phyloP scores from a whole-genome alignment of 441 rosid genomes.

The Euphorbia schlechtendalii region DNA sequence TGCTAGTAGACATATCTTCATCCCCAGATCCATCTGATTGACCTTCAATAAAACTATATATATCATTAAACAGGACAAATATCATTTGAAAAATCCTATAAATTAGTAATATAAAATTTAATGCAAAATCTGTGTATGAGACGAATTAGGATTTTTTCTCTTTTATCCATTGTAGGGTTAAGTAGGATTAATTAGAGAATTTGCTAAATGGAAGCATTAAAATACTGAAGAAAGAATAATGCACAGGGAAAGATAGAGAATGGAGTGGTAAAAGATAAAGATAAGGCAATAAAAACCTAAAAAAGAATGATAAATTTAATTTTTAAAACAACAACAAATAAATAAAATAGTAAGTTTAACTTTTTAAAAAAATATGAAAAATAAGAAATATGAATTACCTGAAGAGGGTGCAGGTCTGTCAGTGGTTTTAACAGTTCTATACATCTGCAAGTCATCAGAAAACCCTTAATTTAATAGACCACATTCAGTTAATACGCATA shows the following conservation, averaged over 20 bases:
- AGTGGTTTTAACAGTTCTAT: slow-evolving; percentile 84
- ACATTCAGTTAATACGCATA: not conserved
- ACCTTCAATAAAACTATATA: slow-evolving; percentile 21
- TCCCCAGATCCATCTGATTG: slow-evolving; percentile 74
- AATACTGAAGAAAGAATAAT: not conserved
- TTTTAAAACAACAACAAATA: not conserved
- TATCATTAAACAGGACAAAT: not conserved
- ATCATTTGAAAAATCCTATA: too few species aligned
- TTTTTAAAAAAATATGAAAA: slow-evolving; percentile 22
- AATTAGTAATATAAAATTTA: too few species aligned
- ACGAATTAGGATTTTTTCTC: not conserved
- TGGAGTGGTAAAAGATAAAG: not conserved
- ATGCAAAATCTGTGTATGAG: not conserved
- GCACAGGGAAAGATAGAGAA: not conserved
- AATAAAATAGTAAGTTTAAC: too few species aligned
- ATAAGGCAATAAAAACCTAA: too few species aligned
- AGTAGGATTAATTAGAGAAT: not conserved
- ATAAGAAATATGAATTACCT: slow-evolving; percentile 45
- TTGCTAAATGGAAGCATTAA: slow-evolving; percentile 13
- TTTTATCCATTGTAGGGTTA: slow-evolving; percentile 7
- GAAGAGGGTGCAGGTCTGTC: slow-evolving; percentile 75
- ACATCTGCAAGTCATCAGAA: slow-evolving; percentile 50
- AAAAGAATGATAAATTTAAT: not conserved
- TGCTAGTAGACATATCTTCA: slow-evolving; percentile 48
- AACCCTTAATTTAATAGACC: slow-evolving; percentile 5